Percentiles rank a stretch among this genome's conserved stretches.
Conservation (phyloP, 495 filamentous ascomycete species). For the Aspergillus campestris region DNA sequence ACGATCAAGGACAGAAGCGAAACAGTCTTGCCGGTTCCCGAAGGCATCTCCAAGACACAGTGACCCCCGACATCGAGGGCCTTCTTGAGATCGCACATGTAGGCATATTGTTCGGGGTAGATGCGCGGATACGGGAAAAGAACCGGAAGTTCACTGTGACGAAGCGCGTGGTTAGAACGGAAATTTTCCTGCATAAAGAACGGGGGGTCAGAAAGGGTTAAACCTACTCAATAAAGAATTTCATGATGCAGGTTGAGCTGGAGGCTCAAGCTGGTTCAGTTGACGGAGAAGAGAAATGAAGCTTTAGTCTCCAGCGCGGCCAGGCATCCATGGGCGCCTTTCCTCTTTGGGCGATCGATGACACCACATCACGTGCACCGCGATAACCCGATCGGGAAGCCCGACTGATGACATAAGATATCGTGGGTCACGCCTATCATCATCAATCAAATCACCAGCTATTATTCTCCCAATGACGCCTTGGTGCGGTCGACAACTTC, state of each 20-base stretch:
- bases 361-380: slow-evolving; percentile 35
- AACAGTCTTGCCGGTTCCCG: slow-evolving; percentile 97
- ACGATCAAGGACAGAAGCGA: slow-evolving; percentile 92
- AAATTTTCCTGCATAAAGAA: background rate
- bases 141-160: slow-evolving; percentile 71
- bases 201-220: background rate
- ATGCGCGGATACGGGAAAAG: slow-evolving; percentile 96
- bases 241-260: slow-evolving; percentile 56
- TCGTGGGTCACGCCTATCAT: no score
- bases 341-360: slow-evolving; percentile 30
- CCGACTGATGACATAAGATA: slow-evolving; percentile 1
- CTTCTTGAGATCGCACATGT: slow-evolving; percentile 97
- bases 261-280: slow-evolving; percentile 8
- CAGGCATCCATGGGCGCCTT: slow-evolving; percentile 9
- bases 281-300: slow-evolving; percentile 1
- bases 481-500: no score
- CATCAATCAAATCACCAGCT: no score
- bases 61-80: slow-evolving; percentile 92
- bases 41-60: slow-evolving; percentile 99
- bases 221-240: slow-evolving; percentile 87
- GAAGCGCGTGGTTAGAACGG: slow-evolving; percentile 3
- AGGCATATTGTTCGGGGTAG: slow-evolving; percentile 98
- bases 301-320: background rate
- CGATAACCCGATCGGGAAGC: slow-evolving; percentile 20
- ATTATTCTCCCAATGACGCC: no score